Conservation (phyloP, 345 rosid species). For the Citrus inodora region DNA sequence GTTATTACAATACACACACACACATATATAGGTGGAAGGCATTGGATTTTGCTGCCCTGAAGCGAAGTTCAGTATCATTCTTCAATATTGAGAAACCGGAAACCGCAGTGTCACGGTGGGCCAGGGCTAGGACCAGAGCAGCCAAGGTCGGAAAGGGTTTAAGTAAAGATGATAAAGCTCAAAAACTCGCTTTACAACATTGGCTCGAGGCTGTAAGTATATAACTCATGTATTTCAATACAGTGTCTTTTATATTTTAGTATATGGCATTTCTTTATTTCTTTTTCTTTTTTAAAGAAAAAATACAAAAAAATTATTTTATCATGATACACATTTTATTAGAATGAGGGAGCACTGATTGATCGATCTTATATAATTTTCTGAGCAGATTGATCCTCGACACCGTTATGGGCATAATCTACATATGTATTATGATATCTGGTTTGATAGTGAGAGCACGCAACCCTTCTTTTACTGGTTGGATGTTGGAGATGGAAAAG, state of each 20-base stretch:
- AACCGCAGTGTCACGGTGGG: conserved; percentile 81
- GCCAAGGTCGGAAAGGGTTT: conserved; percentile 97
- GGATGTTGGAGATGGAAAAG: conserved; percentile 68
- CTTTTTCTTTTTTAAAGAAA: no score
- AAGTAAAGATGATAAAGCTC: conserved; percentile 82
- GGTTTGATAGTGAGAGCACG: conserved; percentile 52
- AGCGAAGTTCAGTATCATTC: conserved; percentile 61
- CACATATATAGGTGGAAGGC: conserved; percentile 75
- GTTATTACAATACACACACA: background rate
- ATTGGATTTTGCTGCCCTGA: conserved; percentile 68
- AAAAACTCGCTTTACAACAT: conserved; percentile 78
- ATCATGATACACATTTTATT: no score
- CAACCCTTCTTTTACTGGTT: conserved; percentile 80
- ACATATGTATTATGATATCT: conserved; percentile 57
- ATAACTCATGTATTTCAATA: no score
- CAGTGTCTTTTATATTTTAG: background rate
- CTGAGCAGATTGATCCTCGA: conserved; percentile 58
- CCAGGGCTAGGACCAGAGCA: conserved; percentile 89
- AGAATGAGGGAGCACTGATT: no score
- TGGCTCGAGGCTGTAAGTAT: conserved; percentile 95
- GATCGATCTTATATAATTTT: background rate
- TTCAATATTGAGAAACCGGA: conserved; percentile 66
- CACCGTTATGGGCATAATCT: conserved; percentile 72
- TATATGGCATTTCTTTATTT: no score
- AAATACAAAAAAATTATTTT: no score